Evolutionary conservation across 2,329 filamentous ascomycete genomes (phyloP).

Genomic region (Periconia sp.): DNA sequence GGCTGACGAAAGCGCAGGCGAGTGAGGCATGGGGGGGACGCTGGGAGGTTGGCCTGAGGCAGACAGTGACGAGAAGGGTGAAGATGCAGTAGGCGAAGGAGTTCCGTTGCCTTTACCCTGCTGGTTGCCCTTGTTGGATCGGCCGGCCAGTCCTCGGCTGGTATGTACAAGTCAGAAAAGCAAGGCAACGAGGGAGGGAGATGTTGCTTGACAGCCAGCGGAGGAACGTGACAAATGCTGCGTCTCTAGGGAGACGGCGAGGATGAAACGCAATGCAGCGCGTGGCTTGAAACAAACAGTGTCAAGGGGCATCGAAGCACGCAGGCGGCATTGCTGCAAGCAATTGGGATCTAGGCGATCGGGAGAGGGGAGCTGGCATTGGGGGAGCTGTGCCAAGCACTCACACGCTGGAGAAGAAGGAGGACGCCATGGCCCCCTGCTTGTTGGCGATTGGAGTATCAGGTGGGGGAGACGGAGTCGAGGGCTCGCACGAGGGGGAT

Average conservation of each 20-base stretch:
- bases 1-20: constrained; percentile 45
- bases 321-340: constrained; percentile 22
- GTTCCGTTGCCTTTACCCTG: constrained; percentile 42
- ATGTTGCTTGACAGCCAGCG: constrained; percentile 1
- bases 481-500: no score
- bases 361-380: no score
- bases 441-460: no score
- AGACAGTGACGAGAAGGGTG: constrained; percentile 39
- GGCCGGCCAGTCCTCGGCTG: constrained; percentile 52
- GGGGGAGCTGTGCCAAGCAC: constrained; percentile 44
- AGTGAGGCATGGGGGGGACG: constrained; percentile 45
- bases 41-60: constrained; percentile 39
- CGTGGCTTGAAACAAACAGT: constrained; percentile 34
- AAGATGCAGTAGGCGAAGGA: constrained; percentile 41
- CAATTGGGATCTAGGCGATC: no score
- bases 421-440: constrained; percentile 39
- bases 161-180: constrained; percentile 33
- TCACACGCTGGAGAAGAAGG: constrained; percentile 52
- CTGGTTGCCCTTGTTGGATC: constrained; percentile 49
- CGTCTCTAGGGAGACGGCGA: constrained; percentile 2
- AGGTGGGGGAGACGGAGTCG: constrained; percentile 20
- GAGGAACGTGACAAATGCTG: constrained; percentile 17
- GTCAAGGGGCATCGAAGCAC: constrained; percentile 28
- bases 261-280: constrained; percentile 17
- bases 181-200: constrained; percentile 8